A percentile compares a stretch with the other conserved stretches of the same genome.
These are phyloP conservation scores for Tricholoma hemisulphureum DNA, from an alignment of 768 basidiomycete genomes.

Conservation along the genomic window DNA sequence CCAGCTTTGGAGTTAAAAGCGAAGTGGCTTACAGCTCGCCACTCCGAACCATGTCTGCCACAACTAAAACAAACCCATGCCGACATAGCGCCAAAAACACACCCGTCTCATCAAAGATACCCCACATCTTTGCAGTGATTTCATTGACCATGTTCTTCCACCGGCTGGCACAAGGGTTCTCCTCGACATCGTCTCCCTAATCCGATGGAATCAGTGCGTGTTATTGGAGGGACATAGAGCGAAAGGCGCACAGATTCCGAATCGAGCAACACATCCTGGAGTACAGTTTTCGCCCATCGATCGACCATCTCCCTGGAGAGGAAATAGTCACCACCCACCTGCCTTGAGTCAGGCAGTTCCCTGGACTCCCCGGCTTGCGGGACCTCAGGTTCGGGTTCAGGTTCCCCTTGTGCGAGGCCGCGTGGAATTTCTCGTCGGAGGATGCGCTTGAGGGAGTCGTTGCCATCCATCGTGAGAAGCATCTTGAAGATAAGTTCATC, in stretches of 20 bases:
- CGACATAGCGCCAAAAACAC: too few relatives aligned
- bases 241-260: not conserved
- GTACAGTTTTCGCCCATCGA: slow-evolving; percentile 14
- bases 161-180: slow-evolving; percentile 16
- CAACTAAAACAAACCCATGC: too few relatives aligned
- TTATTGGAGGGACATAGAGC: not conserved
- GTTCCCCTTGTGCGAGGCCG: not conserved
- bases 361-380: not conserved
- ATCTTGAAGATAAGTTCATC: too few relatives aligned
- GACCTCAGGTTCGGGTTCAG: not conserved
- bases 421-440: not conserved
- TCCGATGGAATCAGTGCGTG: not conserved
- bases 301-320: slow-evolving; percentile 18
- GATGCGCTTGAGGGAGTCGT: too few relatives aligned
- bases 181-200: not conserved
- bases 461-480: too few relatives aligned
- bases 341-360: slow-evolving; percentile 19
- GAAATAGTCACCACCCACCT: slow-evolving; percentile 15
- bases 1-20: too few relatives aligned
- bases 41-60: too few relatives aligned
- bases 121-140: slow-evolving; percentile 4
- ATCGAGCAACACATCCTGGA: slow-evolving; percentile 2
- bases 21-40: too few relatives aligned
- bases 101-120: not conserved
- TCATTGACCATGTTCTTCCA: slow-evolving; percentile 30